Evolutionary conservation across 2,329 filamentous ascomycete species (phyloP), one percentile per base, ranked within the genome.

Genomic region (Helminthosporium solani): DNA sequence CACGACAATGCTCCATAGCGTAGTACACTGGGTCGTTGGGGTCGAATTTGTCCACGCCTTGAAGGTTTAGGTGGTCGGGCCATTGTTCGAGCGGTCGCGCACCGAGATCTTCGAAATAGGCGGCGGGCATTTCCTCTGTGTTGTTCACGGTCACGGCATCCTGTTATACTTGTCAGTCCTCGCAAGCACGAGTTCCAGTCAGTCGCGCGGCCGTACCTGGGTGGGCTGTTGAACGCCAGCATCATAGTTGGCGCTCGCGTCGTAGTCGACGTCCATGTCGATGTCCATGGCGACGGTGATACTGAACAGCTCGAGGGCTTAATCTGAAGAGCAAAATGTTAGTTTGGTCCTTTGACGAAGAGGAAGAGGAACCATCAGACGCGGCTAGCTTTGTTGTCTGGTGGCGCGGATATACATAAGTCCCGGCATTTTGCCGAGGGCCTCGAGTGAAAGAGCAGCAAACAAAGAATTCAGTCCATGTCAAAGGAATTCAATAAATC

Each of bases 21-120:
- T 90, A 96, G 48, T 80, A 76, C 58, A 87, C 85, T 58, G 97
- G 86, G 53, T 96, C 84, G 44, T 83, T 79, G 21, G 90, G 90
- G 25, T 86, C 88, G 65, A 97, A 76, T 34, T 86, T 83, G 63
- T 95, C 87, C 3, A 97, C 79, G 16, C 92, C 92, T 49, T 84
- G 83, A 42, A 99, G 75, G 70, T 96, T 86, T n/a, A 96, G 73
- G 66, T 94, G 94, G 62, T 83, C 76, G 15, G 77, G 76, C 47
- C 67, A 70, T 47, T 61, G 49, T 35, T 66, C 54, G 23, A 34
- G 36, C 16, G 36, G 36, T 31, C 54, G 53, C 23, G 52, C 49
- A n/a, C 61, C 56, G 20, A 68, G 57, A 33, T 60, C 54, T 39
- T 68, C 66, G 34, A 58, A 60, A 37, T 68, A 68, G 12, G 64